phyloP scores from a whole-genome alignment of 257 asterid species.

The Salvia splendens region DNA sequence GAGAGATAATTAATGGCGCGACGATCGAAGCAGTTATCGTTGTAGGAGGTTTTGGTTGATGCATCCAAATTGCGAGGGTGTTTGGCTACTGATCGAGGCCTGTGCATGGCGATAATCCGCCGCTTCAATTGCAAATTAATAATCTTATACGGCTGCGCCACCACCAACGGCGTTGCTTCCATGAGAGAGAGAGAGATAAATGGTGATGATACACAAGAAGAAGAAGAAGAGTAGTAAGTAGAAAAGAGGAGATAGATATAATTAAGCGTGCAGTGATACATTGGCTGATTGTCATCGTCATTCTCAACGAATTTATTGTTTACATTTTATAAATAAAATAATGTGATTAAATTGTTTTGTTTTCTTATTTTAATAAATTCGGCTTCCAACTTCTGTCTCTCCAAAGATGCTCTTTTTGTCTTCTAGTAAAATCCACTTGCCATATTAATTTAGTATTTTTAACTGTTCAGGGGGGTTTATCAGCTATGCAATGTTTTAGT shows the following conservation, averaged over 20 bases:
- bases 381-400: too few species aligned
- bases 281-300: too few species aligned
- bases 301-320: too few species aligned
- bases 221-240: slow-evolving; percentile 35
- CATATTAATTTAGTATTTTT: too few species aligned
- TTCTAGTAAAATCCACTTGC: too few species aligned
- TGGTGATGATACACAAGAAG: background rate
- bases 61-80: slow-evolving; percentile 23
- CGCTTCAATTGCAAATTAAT: slow-evolving; percentile 32
- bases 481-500: too few species aligned
- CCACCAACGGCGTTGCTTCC: slow-evolving; percentile 39
- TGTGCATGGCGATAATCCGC: slow-evolving; percentile 35
- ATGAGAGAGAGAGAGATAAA: slow-evolving; percentile 28
- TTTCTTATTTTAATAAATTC: too few species aligned
- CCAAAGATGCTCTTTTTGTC: too few species aligned
- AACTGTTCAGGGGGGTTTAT: too few species aligned
- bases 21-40: slow-evolving; percentile 69
- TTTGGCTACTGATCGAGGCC: slow-evolving; percentile 30
- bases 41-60: slow-evolving; percentile 39
- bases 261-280: background rate
- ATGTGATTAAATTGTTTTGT: too few species aligned
- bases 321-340: too few species aligned
- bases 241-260: slow-evolving; percentile 30
- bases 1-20: slow-evolving; percentile 80
- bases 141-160: slow-evolving; percentile 23